Conservation (phyloP, 176 grass and related monocot genomes). For the Oryza glaberrima region DNA sequence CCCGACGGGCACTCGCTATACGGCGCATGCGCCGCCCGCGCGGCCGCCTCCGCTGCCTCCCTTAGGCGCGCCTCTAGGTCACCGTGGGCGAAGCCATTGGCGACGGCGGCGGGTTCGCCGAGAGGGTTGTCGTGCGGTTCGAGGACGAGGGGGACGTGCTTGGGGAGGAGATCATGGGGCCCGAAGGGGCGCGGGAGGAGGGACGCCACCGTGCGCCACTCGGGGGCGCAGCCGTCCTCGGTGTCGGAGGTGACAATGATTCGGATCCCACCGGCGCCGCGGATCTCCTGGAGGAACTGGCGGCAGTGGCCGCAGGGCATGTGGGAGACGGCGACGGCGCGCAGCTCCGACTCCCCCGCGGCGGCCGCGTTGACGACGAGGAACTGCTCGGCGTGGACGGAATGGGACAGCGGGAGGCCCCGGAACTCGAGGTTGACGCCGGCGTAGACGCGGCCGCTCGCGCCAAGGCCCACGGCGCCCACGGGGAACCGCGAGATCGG, state of each 20-base stretch:
- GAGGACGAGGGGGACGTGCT: slow-evolving; percentile 68
- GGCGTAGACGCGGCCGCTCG: slow-evolving; percentile 74
- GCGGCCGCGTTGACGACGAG: slow-evolving; percentile 80
- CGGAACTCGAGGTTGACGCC: slow-evolving; percentile 92
- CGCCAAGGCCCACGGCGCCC: slow-evolving; percentile 83
- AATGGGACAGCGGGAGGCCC: slow-evolving; percentile 64
- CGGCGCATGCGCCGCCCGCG: slow-evolving; percentile 74
- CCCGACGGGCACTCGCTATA: slow-evolving; percentile 83
- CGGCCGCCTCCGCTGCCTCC: slow-evolving; percentile 62
- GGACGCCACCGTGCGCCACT: slow-evolving; percentile 69
- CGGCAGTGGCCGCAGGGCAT: slow-evolving; percentile 96
- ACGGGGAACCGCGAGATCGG: slow-evolving; percentile 82
- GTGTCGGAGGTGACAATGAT: slow-evolving; percentile 85
- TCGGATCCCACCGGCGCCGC: slow-evolving; percentile 67
- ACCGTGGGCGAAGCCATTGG: slow-evolving; percentile 43
- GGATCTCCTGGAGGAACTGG: slow-evolving; percentile 96
- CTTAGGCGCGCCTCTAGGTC: slow-evolving; percentile 43
- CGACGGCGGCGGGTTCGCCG: slow-evolving; percentile 23
- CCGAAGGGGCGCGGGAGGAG: slow-evolving; percentile 81
- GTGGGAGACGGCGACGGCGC: slow-evolving; percentile 84
- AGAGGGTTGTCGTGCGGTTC: slow-evolving; percentile 73
- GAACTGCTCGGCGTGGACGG: slow-evolving; percentile 92
- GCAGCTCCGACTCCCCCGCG: slow-evolving; percentile 66
- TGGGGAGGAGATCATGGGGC: slow-evolving; percentile 72
- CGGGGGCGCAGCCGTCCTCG: slow-evolving; percentile 39